phyloP scores from a whole-genome alignment of 2,329 filamentous ascomycete genomes.

The Blumeria hordei region DNA sequence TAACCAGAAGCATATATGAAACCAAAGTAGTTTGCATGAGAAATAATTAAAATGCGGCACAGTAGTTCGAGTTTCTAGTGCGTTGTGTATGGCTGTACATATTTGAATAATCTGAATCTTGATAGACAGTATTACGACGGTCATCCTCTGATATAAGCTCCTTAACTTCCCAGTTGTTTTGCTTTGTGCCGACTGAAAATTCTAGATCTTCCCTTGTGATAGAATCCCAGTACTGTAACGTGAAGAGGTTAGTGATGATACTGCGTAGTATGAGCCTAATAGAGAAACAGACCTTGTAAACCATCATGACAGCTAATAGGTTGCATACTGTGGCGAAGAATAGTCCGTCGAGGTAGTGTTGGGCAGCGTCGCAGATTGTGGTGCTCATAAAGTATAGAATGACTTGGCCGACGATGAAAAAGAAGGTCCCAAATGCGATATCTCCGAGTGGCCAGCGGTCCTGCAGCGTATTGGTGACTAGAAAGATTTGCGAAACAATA shows the following conservation, averaged over 20 bases:
- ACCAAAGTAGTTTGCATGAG: too few species aligned
- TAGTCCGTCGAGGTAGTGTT: slow-evolving; percentile 83
- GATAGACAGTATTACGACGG: slow-evolving; percentile 13
- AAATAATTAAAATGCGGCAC: neutral
- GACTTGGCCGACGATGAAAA: slow-evolving; percentile 81
- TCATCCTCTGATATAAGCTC: slow-evolving; percentile 31
- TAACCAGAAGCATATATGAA: too few species aligned
- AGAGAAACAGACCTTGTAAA: slow-evolving; percentile 56
- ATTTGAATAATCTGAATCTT: slow-evolving; percentile 12
- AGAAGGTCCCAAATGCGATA: slow-evolving; percentile 71
- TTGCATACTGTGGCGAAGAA: slow-evolving; percentile 93
- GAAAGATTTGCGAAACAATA: slow-evolving; percentile 61
- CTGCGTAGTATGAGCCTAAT: neutral
- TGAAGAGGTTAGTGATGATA: slow-evolving; percentile 3
- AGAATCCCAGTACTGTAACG: slow-evolving; percentile 77
- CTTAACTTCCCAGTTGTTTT: slow-evolving; percentile 97
- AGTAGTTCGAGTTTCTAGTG: slow-evolving; percentile 14
- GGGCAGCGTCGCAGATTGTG: slow-evolving; percentile 57
- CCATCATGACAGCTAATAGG: slow-evolving; percentile 91
- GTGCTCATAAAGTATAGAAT: slow-evolving; percentile 76
- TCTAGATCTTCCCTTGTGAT: slow-evolving; percentile 97
- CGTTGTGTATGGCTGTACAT: slow-evolving; percentile 7
- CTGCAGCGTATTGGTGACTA: slow-evolving; percentile 74
- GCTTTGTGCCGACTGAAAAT: slow-evolving; percentile 84
- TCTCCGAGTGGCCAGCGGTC: slow-evolving; percentile 91